Evolutionary conservation across 306 rosid species (phyloP).

Genomic region (apple (Malus domestica)): ASM211411v1 NC_041796.1:11875001-11875500

Average conservation of each 20-base stretch:
- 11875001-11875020: not conserved
- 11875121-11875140: not conserved
- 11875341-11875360: not conserved
- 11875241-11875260: not conserved
- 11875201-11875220: not conserved
- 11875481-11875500: not conserved
- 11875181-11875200: not conserved
- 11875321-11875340: not conserved
- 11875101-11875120: not conserved
- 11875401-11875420: not conserved
- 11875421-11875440: not conserved
- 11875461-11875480: not conserved
- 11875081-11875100: not conserved
- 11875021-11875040: not conserved
- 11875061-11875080: not conserved
- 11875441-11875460: not conserved
- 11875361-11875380: not conserved
- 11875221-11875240: not conserved
- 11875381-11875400: not conserved
- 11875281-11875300: not conserved
- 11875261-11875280: not conserved
- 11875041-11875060: not conserved
- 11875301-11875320: not conserved
- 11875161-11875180: not conserved
- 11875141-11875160: not conserved